A percentile compares a stretch with the other conserved stretches of the same genome.
phyloP scores from a whole-genome alignment of 148 eudicot species.

The Rhododendron henanense region DNA sequence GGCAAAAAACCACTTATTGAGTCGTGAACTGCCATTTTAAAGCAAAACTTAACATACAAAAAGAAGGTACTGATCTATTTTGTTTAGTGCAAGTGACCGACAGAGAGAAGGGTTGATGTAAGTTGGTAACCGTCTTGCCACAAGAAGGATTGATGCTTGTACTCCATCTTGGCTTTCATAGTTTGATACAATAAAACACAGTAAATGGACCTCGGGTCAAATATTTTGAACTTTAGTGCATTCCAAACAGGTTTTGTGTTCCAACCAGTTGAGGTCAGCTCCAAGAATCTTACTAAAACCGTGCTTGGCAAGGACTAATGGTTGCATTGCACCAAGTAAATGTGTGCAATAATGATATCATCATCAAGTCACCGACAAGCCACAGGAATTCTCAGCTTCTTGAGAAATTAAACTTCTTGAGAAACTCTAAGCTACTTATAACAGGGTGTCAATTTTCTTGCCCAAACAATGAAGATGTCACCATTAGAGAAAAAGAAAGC shows the following conservation, averaged over 20 bases:
- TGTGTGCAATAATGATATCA: not conserved
- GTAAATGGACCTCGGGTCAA: not conserved
- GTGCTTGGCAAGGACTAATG: no score
- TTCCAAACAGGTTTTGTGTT: not conserved
- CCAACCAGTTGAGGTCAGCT: not conserved
- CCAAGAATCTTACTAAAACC: not conserved
- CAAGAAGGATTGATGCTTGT: not conserved
- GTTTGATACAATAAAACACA: not conserved
- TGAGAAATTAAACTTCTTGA: not conserved
- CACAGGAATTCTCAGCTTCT: not conserved
- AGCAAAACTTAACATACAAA: not conserved
- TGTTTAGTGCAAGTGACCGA: not conserved
- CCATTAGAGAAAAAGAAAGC: not conserved
- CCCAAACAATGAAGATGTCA: not conserved
- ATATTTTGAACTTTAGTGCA: not conserved
- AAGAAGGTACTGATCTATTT: not conserved
- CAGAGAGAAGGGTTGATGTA: not conserved
- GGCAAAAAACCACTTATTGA: not conserved
- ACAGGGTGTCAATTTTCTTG: not conserved
- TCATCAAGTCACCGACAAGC: not conserved
- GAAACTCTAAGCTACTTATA: not conserved
- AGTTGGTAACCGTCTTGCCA: not conserved
- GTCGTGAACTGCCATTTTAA: not conserved
- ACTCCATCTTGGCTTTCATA: not conserved
- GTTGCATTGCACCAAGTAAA: not conserved